Conservation (phyloP, 2,329 filamentous ascomycete genomes). For the Fusarium sp. region DNA sequence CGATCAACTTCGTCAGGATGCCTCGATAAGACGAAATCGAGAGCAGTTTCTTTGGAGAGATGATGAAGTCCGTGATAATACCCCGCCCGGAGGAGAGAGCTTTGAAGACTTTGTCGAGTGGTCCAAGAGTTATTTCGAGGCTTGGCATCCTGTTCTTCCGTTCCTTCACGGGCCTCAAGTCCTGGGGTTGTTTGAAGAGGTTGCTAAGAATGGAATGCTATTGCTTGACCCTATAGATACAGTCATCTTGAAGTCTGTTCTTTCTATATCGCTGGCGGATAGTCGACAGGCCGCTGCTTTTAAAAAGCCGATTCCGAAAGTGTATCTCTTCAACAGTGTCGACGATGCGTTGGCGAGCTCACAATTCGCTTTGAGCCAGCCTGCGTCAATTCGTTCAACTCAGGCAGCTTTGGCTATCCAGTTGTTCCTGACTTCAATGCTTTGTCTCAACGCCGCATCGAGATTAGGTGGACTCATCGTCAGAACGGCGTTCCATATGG, state of each 20-base stretch:
- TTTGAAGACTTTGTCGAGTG: constrained; percentile 62
- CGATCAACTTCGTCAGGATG: constrained; percentile 54
- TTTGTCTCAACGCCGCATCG: constrained; percentile 66
- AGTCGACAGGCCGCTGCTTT: constrained; percentile 53
- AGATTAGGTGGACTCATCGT: constrained; percentile 64
- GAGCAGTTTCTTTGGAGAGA: constrained; percentile 47
- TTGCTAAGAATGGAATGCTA: constrained; percentile 46
- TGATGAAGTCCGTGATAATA: constrained; percentile 45
- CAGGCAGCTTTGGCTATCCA: constrained; percentile 65
- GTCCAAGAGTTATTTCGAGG: constrained; percentile 64
- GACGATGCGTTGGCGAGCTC: constrained; percentile 61
- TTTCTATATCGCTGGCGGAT: constrained; percentile 65
- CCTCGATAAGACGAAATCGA: constrained; percentile 14
- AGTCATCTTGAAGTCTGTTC: constrained; percentile 51
- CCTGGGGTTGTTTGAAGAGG: constrained; percentile 56
- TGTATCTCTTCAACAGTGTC: constrained; percentile 58
- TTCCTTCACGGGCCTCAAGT: constrained; percentile 65
- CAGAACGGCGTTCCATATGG: constrained; percentile 65
- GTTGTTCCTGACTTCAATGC: constrained; percentile 64
- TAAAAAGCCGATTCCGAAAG: constrained; percentile 49
- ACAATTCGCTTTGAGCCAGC: constrained; percentile 56
- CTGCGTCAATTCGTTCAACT: constrained; percentile 56
- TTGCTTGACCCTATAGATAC: background rate
- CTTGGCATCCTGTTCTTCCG: constrained; percentile 67
- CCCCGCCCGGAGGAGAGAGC: background rate